Percentiles rank a stretch among this genome's conserved stretches.
These are phyloP conservation scores for Scleroderma citrinum DNA, from an alignment of 768 basidiomycete genomes.

Conservation along the genomic window DNA sequence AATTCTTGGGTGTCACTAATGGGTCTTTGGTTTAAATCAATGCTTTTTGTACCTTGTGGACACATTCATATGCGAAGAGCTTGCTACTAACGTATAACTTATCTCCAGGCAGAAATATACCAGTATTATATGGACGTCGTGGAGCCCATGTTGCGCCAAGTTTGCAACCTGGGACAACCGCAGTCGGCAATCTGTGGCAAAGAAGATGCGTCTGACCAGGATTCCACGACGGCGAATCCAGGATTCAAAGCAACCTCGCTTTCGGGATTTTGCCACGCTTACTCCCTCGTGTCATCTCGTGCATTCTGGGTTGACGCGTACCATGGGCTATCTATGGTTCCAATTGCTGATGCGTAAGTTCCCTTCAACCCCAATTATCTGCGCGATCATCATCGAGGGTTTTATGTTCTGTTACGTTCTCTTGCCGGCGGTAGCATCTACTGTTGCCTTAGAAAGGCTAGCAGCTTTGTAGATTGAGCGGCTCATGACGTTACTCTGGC, in stretches of 20 bases:
- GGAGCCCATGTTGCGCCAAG: constrained; percentile 25
- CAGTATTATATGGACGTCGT: constrained; percentile 26
- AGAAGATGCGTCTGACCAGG: background rate
- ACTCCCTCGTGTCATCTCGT: constrained; percentile 69
- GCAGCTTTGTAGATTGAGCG: background rate
- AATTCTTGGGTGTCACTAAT: no score
- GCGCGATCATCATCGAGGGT: background rate
- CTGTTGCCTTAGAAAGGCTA: background rate
- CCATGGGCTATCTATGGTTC: constrained; percentile 78
- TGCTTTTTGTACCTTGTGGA: constrained; percentile 4
- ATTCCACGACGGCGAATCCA: background rate
- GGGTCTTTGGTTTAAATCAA: background rate
- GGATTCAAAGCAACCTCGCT: constrained; percentile 16
- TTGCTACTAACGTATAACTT: constrained; percentile 14
- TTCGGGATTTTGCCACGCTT: constrained; percentile 30
- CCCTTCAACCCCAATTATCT: background rate
- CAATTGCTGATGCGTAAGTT: constrained; percentile 76
- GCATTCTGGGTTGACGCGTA: constrained; percentile 81
- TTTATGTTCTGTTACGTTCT: background rate
- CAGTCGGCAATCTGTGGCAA: background rate
- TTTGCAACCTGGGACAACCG: constrained; percentile 3
- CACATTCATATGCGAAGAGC: constrained; percentile 4
- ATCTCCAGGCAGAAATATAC: constrained; percentile 29
- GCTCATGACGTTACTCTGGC: background rate
- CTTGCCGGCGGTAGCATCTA: constrained; percentile 1